Evolutionary conservation across 1,284 basidiomycete genomes (phyloP).

Genomic region (Austroboletus niveus): DNA sequence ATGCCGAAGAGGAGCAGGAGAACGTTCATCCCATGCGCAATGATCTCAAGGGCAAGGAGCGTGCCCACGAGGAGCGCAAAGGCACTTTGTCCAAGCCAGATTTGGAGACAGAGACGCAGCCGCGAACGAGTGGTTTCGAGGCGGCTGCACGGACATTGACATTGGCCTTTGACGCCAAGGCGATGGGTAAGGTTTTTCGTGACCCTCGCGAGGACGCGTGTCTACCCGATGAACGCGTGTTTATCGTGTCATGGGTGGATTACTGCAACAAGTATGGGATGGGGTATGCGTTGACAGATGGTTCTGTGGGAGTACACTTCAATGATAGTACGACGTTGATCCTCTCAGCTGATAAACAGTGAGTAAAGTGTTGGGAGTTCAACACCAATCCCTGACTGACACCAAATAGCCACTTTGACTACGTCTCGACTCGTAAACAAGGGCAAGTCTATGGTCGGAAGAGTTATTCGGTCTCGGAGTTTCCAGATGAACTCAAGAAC

Average conservation of each 20-base stretch:
- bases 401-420: conserved; percentile 74
- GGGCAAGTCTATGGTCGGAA: conserved; percentile 71
- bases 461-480: conserved; percentile 58
- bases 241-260: conserved; percentile 97
- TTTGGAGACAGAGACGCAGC: conserved; percentile 23
- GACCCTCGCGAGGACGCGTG: conserved; percentile 55
- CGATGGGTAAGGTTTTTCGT: conserved; percentile 58
- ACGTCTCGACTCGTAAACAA: conserved; percentile 63
- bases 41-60: conserved; percentile 32
- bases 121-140: conserved; percentile 59
- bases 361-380: conserved; percentile 27
- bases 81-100: conserved; percentile 18
- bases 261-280: conserved; percentile 99
- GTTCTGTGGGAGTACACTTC: conserved; percentile 93
- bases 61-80: conserved; percentile 32
- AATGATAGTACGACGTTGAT: conserved; percentile 91
- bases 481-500: conserved; percentile 76
- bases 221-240: conserved; percentile 73
- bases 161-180: conserved; percentile 66
- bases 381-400: not conserved
- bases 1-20: conserved; percentile 42
- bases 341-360: conserved; percentile 82
- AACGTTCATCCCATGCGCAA: conserved; percentile 40
- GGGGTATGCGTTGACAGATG: conserved; percentile 95
- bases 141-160: conserved; percentile 64